Evolutionary conservation across 768 basidiomycete genomes (phyloP).

Genomic region (Tylopilus vinaceipallidus): DNA sequence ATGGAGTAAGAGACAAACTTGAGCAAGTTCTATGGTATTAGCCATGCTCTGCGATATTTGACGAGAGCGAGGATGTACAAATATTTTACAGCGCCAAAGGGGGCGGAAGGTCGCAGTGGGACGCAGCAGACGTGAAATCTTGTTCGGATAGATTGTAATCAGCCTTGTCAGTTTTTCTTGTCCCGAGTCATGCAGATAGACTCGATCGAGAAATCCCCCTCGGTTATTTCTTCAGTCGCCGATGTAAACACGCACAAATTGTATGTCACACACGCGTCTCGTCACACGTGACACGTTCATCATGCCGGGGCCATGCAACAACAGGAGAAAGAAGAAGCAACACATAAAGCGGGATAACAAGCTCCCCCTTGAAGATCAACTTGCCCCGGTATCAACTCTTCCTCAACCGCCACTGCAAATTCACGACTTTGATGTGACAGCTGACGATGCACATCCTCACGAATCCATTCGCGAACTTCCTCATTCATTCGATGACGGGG

Average conservation of each 20-base stretch:
- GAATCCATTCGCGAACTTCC: slow-evolving; percentile 3
- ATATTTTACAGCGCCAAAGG: slow-evolving; percentile 33
- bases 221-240: slow-evolving; percentile 10
- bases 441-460: slow-evolving; percentile 10
- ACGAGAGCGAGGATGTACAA: slow-evolving; percentile 17
- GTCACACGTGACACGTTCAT: slow-evolving; percentile 31
- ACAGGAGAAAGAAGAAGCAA: slow-evolving; percentile 43
- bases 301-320: slow-evolving; percentile 67
- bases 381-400: neutral
- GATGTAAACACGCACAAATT: slow-evolving; percentile 17
- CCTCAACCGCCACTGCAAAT: neutral
- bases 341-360: slow-evolving; percentile 34
- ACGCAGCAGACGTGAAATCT: slow-evolving; percentile 28
- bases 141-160: slow-evolving; percentile 26
- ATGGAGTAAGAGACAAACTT: slow-evolving; percentile 36
- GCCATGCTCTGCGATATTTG: slow-evolving; percentile 41
- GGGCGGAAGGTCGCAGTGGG: slow-evolving; percentile 22
- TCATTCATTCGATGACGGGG: slow-evolving; percentile 4
- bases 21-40: slow-evolving; percentile 63
- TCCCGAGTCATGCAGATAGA: slow-evolving; percentile 17
- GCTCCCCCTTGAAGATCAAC: neutral
- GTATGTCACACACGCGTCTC: slow-evolving; percentile 31
- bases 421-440: slow-evolving; percentile 4
- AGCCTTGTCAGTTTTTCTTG: slow-evolving; percentile 7
- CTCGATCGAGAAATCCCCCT: slow-evolving; percentile 9